Conservation (phyloP, 225 moss, liverwort and hornwort species). For the Bryoerythrophyllum caledonicum region DNA sequence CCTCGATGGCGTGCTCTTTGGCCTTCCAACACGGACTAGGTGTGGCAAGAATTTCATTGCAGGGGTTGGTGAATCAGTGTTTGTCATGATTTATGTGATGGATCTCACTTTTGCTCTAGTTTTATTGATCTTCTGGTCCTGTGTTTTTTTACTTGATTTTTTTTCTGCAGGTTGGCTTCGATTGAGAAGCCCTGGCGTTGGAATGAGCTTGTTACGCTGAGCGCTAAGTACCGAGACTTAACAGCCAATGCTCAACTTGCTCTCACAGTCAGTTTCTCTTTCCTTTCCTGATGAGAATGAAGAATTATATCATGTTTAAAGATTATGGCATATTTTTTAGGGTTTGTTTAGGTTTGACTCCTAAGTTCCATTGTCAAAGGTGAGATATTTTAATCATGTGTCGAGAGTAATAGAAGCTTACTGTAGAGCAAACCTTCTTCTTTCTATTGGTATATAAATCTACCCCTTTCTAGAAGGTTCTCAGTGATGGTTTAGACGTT, state of each 20-base stretch:
- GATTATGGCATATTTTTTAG: not conserved
- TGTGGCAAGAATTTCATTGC: constrained; percentile 10
- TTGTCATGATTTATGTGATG: not conserved
- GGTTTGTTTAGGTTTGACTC: not conserved
- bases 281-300: not conserved
- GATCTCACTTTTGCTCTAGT: not conserved
- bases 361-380: no score
- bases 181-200: constrained; percentile 78
- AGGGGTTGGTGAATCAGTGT: not conserved
- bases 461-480: no score
- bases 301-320: not conserved
- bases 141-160: not conserved
- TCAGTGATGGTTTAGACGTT: no score
- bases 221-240: constrained; percentile 82
- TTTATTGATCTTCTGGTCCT: not conserved
- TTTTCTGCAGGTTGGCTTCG: constrained; percentile 66
- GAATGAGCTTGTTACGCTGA: constrained; percentile 80
- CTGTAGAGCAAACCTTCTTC: no score
- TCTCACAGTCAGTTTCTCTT: constrained; percentile 53
- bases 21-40: constrained; percentile 96
- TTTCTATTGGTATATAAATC: no score
- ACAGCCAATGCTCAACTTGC: constrained; percentile 77
- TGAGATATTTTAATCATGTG: no score
- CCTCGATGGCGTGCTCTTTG: constrained; percentile 92
- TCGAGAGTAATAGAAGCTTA: no score